A percentile compares a stretch with the other conserved stretches of the same genome.
These are phyloP conservation scores for Fusarium tuaranense DNA, from an alignment of 2,329 filamentous ascomycete species.

Conservation along the genomic window DNA sequence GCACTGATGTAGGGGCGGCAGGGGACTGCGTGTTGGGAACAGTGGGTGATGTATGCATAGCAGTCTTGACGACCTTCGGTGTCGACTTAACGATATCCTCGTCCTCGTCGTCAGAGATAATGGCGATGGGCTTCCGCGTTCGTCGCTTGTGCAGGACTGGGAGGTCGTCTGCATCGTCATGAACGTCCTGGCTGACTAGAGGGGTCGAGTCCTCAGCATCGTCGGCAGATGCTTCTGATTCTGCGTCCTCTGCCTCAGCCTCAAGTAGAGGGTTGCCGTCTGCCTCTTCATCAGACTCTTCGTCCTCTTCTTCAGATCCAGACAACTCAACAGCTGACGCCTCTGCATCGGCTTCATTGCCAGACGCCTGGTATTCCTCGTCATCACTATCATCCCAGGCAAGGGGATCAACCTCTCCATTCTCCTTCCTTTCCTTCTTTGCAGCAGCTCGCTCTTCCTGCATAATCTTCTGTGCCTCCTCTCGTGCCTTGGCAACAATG, in stretches of 20 bases:
- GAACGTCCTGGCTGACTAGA: constrained; percentile 53
- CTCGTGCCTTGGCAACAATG: constrained; percentile 84
- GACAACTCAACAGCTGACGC: constrained; percentile 57
- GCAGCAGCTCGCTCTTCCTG: constrained; percentile 79
- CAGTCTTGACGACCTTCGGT: constrained; percentile 59
- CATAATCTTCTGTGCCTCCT: constrained; percentile 80
- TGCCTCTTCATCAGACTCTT: constrained; percentile 50
- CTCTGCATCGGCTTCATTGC: constrained; percentile 53
- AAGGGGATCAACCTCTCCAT: constrained; percentile 61
- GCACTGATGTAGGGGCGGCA: constrained; percentile 69
- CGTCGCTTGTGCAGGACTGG: constrained; percentile 59
- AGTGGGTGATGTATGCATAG: constrained; percentile 55
- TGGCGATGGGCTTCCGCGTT: constrained; percentile 60
- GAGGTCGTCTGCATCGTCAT: constrained; percentile 50
- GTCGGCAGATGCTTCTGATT: constrained; percentile 45
- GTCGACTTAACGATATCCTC: constrained; percentile 60
- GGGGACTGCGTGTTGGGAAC: constrained; percentile 61
- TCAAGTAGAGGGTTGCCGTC: constrained; percentile 50
- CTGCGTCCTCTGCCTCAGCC: constrained; percentile 57
- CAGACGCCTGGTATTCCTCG: constrained; percentile 60
- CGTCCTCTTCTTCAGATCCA: constrained; percentile 57
- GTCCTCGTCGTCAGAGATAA: constrained; percentile 74
- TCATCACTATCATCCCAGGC: constrained; percentile 69
- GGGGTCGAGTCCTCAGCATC: constrained; percentile 46
- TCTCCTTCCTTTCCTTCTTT: constrained; percentile 70